Evolutionary conservation across 2,329 filamentous ascomycete species (phyloP).

Genomic region (Apiospora arundinis): DNA sequence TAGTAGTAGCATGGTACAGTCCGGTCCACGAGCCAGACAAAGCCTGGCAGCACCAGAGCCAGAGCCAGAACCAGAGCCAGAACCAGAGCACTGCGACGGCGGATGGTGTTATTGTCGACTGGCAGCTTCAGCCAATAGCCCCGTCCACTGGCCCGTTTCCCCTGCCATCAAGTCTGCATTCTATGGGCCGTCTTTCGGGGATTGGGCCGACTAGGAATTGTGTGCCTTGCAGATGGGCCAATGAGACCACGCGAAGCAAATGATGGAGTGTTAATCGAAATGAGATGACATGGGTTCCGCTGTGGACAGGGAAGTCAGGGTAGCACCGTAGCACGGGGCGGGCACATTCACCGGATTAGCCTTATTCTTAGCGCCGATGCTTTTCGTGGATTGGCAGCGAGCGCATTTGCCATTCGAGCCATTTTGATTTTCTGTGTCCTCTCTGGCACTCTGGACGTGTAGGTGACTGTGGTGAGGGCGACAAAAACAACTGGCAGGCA

Average conservation of each 20-base stretch:
- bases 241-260: constrained; percentile 2
- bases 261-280: constrained; percentile 14
- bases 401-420: no score
- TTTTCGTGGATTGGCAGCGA: background rate
- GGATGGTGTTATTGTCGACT: constrained; percentile 2
- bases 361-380: constrained; percentile 19
- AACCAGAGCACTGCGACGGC: background rate
- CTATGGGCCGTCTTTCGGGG: background rate
- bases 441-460: no score
- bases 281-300: constrained; percentile 5
- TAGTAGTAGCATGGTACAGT: background rate
- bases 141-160: constrained; percentile 8
- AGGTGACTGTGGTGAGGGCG: background rate
- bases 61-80: background rate
- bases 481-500: background rate
- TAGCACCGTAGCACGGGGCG: background rate
- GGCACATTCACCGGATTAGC: constrained; percentile 6
- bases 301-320: background rate
- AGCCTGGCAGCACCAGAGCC: no score
- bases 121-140: constrained; percentile 1
- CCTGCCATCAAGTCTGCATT: constrained; percentile 11
- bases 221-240: constrained; percentile 18
- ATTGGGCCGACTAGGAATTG: background rate
- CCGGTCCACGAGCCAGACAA: no score
- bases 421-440: background rate